A percentile compares a stretch with the other conserved stretches of the same genome.
Conservation (phyloP, 805 yeast genomes). For the Candida coquimbonensis region DNA sequence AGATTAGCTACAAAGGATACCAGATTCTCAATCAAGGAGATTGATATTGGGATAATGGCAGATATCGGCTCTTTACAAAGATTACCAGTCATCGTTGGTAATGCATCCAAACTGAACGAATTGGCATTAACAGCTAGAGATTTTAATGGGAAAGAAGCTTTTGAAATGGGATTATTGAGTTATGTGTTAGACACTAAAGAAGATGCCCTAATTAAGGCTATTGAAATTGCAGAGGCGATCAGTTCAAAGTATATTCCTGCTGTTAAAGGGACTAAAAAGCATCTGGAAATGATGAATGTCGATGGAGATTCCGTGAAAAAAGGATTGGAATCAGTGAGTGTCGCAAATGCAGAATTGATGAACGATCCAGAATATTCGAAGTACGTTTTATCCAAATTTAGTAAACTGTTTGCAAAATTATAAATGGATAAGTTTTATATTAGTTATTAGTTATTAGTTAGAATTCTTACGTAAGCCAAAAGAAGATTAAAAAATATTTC, state of each 20-base stretch:
- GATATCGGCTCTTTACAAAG: conserved; percentile 76
- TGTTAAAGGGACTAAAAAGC: conserved; percentile 54
- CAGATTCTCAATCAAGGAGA: conserved; percentile 56
- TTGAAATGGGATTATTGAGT: conserved; percentile 46
- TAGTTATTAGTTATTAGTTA: too few relatives aligned
- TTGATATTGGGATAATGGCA: conserved; percentile 68
- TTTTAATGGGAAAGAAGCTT: conserved; percentile 51
- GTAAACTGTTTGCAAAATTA: conserved; percentile 4
- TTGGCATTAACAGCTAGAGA: conserved; percentile 54
- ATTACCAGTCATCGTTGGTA: conserved; percentile 45
- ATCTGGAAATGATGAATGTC: conserved; percentile 37
- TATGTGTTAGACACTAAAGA: conserved; percentile 39
- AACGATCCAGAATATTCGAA: conserved; percentile 5
- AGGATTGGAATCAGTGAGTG: conserved; percentile 48
- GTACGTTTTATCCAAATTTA: conserved; percentile 8
- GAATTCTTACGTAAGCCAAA: too few relatives aligned
- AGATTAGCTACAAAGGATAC: conserved; percentile 49
- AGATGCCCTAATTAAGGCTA: conserved; percentile 43
- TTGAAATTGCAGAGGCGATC: conserved; percentile 39
- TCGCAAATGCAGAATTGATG: conserved; percentile 36
- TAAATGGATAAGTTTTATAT: too few relatives aligned
- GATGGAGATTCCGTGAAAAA: conserved; percentile 30
- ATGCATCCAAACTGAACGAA: conserved; percentile 52
- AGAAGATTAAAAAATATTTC: too few relatives aligned
- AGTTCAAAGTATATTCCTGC: conserved; percentile 48